Base-by-base conservation (phyloP, 768 basidiomycete species). In the Mycena vulgaris region DNA sequence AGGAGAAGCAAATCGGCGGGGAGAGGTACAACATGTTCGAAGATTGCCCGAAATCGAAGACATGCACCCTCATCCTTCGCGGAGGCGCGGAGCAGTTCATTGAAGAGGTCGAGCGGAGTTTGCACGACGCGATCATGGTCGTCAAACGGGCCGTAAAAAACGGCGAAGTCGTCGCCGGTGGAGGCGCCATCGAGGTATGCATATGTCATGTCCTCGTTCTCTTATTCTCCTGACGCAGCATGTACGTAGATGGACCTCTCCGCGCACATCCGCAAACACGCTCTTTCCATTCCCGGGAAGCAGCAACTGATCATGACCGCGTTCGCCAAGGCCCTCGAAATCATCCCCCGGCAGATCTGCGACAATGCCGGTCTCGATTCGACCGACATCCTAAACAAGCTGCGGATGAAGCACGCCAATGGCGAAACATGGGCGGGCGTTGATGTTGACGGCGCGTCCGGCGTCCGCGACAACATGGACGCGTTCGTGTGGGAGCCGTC, bases 61-160 rank as follows among this genome's bases (percentile, higher is more conserved):
- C 97, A 0, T 98, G 98, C 80, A 99, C 98, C 19, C 83, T 99
- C 9, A 81, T 99, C 27, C 90, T 99, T 68, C 89, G 98, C 60
- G 98, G 98, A 67, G 98, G 98, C 31, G 98, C 98, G 0, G 97
- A 99, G 77, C 98, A 99, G 80, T 99, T 99, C 81, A 99, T 99
- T 70, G 96, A 96, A 78, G 98, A 99, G 81, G 97, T 99, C 10
- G 97, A 99, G 81, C 86, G 98, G 65, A 96, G 95, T 89, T 82
- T 99, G 74, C 97, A 99, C 78, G 98, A 99, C 78, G 97, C 97
- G 2, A 95, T 99, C 76, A 99, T 99, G 97, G 97, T 99, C n/a
- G 98, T 99, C 49, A 98, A 98, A 83, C 88, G 98, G 60, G 97
- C 98, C 5, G 92, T 99, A 75, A 93, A 92, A 78, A 99, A 96